phyloP scores from a whole-genome alignment of 345 rosid species.

The Raphanus raphanistrum region DNA sequence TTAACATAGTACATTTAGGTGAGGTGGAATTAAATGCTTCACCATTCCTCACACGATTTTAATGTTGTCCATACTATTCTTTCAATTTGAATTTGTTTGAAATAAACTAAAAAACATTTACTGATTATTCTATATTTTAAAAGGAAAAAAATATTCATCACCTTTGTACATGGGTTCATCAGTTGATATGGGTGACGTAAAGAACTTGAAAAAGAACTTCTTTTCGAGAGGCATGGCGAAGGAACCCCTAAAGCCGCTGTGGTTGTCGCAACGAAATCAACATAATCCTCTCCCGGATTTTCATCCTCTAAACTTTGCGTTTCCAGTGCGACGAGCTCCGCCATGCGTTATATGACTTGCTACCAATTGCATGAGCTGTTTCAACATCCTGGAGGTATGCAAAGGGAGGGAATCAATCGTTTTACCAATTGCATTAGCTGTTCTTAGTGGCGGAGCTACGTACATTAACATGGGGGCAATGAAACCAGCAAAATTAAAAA shows the following conservation, averaged over 20 bases:
- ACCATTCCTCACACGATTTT: too few species aligned
- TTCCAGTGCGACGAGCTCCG: constrained; percentile 89
- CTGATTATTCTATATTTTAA: too few species aligned
- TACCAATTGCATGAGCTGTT: constrained; percentile 76
- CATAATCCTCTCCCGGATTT: constrained; percentile 59
- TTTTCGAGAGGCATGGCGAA: constrained; percentile 80
- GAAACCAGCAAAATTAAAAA: too few species aligned
- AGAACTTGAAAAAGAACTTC: constrained; percentile 79
- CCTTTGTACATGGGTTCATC: constrained; percentile 97
- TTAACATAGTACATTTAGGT: too few species aligned
- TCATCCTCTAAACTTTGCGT: constrained; percentile 50
- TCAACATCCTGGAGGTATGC: constrained; percentile 63
- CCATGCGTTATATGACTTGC: constrained; percentile 91
- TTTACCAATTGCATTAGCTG: too few species aligned
- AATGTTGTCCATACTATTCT: too few species aligned
- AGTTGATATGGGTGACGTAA: constrained; percentile 59
- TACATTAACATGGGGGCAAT: too few species aligned
- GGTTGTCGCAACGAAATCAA: constrained; percentile 98
- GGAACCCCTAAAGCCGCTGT: constrained; percentile 94
- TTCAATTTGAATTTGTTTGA: too few species aligned
- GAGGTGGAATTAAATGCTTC: too few species aligned
- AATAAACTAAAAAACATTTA: too few species aligned
- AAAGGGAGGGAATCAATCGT: not conserved
- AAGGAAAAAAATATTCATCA: constrained; percentile 50
- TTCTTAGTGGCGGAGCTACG: too few species aligned